phyloP scores from a whole-genome alignment of 306 rosid genomes.

The Corylus heterophylla region DNA sequence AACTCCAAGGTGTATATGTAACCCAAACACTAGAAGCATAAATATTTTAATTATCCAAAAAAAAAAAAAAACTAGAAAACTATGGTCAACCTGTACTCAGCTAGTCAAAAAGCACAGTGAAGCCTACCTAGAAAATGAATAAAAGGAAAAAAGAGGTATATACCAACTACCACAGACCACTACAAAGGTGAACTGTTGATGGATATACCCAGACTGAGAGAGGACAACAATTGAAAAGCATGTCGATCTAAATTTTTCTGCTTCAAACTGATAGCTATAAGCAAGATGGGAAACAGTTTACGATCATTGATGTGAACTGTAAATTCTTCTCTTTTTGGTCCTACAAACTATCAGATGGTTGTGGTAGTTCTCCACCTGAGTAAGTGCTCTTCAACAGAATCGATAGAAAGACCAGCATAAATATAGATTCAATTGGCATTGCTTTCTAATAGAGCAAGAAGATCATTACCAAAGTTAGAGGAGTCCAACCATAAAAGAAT shows the following conservation, averaged over 20 bases:
- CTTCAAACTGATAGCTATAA: not conserved
- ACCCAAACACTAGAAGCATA: not conserved
- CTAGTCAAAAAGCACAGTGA: not conserved
- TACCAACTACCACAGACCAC: not conserved
- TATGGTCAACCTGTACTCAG: not conserved
- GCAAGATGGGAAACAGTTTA: not conserved
- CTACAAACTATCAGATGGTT: conserved; percentile 1
- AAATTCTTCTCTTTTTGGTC: not conserved
- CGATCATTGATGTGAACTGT: not conserved
- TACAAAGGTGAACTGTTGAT: not conserved
- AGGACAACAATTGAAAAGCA: not conserved
- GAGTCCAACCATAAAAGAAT: conserved; percentile 86
- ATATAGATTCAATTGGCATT: conserved; percentile 3
- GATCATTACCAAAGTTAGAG: conserved; percentile 69
- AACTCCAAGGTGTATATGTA: not conserved
- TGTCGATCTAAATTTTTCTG: not conserved
- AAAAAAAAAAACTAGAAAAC: not conserved
- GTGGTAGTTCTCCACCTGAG: not conserved
- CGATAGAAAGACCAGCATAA: conserved; percentile 16
- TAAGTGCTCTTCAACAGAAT: conserved; percentile 12
- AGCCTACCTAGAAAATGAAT: not conserved
- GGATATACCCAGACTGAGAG: not conserved
- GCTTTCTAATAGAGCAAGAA: conserved; percentile 1
- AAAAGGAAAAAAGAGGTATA: not conserved
- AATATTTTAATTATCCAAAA: not conserved